Percentiles rank a stretch among this genome's conserved stretches.
Evolutionary conservation across 306 rosid species (phyloP).

Genomic region (Lupinus albus): DNA sequence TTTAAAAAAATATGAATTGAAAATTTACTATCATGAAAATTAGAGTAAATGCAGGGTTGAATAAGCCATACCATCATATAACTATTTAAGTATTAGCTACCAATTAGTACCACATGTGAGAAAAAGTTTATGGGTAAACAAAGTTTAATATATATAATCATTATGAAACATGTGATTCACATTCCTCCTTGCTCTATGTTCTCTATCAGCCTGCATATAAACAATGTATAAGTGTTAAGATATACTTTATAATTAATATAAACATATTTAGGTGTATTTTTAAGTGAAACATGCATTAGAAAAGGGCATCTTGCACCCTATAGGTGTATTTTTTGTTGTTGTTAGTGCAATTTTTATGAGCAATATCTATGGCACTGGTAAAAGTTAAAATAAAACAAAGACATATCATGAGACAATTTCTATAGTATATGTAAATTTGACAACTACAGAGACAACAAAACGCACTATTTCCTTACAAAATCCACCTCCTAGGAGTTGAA

Average conservation of each 20-base stretch:
- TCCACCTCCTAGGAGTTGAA: too few relatives aligned
- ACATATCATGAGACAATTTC: not conserved
- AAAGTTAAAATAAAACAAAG: not conserved
- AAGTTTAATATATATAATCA: slow-evolving; percentile 55
- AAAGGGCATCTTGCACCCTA: too few relatives aligned
- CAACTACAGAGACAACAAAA: too few relatives aligned
- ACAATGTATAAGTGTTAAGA: slow-evolving; percentile 7
- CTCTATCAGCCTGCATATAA: slow-evolving; percentile 72
- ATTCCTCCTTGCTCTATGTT: slow-evolving; percentile 61
- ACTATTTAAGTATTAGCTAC: not conserved
- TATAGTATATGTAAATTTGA: not conserved
- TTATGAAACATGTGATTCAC: slow-evolving; percentile 75
- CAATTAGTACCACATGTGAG: slow-evolving; percentile 5
- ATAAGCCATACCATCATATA: too few relatives aligned
- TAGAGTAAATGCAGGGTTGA: too few relatives aligned
- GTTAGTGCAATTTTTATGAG: not conserved
- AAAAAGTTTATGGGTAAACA: slow-evolving; percentile 16
- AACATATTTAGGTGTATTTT: not conserved
- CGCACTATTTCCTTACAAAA: too few relatives aligned
- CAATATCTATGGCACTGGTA: not conserved
- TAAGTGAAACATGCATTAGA: too few relatives aligned
- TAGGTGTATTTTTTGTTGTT: too few relatives aligned
- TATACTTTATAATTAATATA: slow-evolving; percentile 4
- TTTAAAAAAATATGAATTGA: too few relatives aligned
- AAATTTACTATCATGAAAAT: too few relatives aligned